phyloP scores from a whole-genome alignment of 2,329 filamentous ascomycete genomes.

The Paecilomyces dactylethromorphus region DNA sequence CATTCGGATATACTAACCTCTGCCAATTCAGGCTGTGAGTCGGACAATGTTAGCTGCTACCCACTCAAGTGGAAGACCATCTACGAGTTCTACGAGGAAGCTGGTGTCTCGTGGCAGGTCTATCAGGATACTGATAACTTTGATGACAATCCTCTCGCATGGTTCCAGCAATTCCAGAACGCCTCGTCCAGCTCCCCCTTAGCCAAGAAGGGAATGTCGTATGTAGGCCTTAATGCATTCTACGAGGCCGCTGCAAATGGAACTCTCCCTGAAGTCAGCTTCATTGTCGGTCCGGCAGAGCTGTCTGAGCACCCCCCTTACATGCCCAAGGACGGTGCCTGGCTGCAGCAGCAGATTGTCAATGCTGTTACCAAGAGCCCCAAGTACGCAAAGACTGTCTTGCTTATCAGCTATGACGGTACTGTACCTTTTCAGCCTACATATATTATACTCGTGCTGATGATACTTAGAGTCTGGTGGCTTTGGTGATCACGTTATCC shows the following conservation, averaged over 20 bases:
- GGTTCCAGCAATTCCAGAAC: slow-evolving; percentile 48
- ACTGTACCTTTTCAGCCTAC: slow-evolving; percentile 4
- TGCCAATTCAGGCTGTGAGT: slow-evolving; percentile 35
- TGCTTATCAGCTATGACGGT: slow-evolving; percentile 43
- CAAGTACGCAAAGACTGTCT: slow-evolving; percentile 42
- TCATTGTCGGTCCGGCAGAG: slow-evolving; percentile 45
- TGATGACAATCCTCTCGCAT: slow-evolving; percentile 49
- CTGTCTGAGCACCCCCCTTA: slow-evolving; percentile 51
- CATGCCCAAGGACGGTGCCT: slow-evolving; percentile 48
- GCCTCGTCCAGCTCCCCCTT: slow-evolving; percentile 36
- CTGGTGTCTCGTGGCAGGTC: slow-evolving; percentile 46
- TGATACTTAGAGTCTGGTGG: slow-evolving; percentile 43
- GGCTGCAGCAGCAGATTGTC: slow-evolving; percentile 49
- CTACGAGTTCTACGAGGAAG: slow-evolving; percentile 43
- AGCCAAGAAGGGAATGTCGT: slow-evolving; percentile 42
- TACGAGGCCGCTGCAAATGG: slow-evolving; percentile 46
- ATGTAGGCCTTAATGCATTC: slow-evolving; percentile 43
- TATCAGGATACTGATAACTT: slow-evolving; percentile 48
- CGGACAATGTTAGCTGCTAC: slow-evolving; percentile 43
- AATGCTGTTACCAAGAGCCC: slow-evolving; percentile 46
- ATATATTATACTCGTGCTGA: not conserved
- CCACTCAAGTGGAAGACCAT: slow-evolving; percentile 50
- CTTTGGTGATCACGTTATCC: slow-evolving; percentile 50
- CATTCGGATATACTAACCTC: not conserved
- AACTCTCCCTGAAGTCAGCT: slow-evolving; percentile 46